A percentile compares a stretch with the other conserved stretches of the same genome.
phyloP scores from a whole-genome alignment of 192 early-diverging fungal species.

The Entophlyctis luteolus region DNA sequence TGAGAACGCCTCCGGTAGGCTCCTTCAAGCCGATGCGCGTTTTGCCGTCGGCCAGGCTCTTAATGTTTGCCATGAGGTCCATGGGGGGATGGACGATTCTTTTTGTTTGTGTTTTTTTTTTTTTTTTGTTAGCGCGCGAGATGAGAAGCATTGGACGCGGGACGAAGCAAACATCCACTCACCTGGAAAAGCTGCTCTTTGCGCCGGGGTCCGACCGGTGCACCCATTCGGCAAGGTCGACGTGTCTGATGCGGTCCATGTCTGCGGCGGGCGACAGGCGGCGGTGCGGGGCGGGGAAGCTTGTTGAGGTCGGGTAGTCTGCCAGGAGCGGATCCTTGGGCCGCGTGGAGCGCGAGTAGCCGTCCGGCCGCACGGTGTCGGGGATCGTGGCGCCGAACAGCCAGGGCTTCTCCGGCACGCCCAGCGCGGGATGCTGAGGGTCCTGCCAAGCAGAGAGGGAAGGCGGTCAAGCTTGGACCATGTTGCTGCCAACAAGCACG shows the following conservation, averaged over 20 bases:
- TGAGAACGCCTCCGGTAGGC: slow-evolving; percentile 43
- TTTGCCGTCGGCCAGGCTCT: neutral
- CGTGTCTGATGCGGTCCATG: slow-evolving; percentile 5
- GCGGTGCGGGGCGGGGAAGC: slow-evolving; percentile 8
- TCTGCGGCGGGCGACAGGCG: neutral
- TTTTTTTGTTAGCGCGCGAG: no score
- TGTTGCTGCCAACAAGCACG: neutral
- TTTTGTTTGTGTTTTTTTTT: neutral
- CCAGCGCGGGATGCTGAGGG: no score
- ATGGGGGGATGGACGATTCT: slow-evolving; percentile 29
- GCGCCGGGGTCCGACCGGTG: slow-evolving; percentile 18
- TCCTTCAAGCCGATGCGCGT: slow-evolving; percentile 39
- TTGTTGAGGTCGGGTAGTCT: neutral
- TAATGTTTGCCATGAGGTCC: slow-evolving; percentile 16
- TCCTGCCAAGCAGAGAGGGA: no score
- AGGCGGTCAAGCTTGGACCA: no score
- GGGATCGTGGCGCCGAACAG: slow-evolving; percentile 23
- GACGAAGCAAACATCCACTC: neutral
- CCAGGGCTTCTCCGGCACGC: slow-evolving; percentile 17
- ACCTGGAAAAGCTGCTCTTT: slow-evolving; percentile 35
- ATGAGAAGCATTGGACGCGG: neutral
- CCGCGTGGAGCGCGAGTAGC: slow-evolving; percentile 41
- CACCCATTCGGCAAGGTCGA: slow-evolving; percentile 33
- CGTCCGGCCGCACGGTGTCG: slow-evolving; percentile 37
- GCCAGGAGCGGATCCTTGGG: slow-evolving; percentile 32